Percentiles rank a stretch among this genome's conserved stretches.
Conservation (phyloP, 768 basidiomycete genomes). For the Leccinum rimulosum region DNA sequence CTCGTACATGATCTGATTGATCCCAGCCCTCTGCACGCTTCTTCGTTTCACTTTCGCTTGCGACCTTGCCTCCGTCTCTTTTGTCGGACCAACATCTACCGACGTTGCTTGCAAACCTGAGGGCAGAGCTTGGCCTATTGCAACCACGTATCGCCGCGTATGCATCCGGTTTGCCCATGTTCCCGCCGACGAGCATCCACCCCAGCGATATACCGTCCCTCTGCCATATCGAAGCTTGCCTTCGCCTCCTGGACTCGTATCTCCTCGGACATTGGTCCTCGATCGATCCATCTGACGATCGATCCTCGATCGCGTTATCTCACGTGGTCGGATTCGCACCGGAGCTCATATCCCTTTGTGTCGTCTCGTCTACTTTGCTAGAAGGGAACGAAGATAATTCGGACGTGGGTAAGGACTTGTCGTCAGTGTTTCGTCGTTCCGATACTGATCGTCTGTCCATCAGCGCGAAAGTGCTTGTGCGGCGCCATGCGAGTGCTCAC, state of each 20-base stretch:
- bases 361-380: constrained; percentile 43
- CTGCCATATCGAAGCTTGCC: constrained; percentile 50
- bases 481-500: constrained; percentile 65
- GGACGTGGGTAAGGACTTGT: constrained; percentile 18
- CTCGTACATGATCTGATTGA: constrained; percentile 6
- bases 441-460: not conserved
- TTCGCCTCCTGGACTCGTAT: constrained; percentile 61
- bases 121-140: constrained; percentile 39
- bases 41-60: constrained; percentile 50
- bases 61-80: constrained; percentile 44
- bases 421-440: not conserved
- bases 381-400: constrained; percentile 19
- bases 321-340: constrained; percentile 36
- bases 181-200: constrained; percentile 26
- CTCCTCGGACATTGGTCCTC: constrained; percentile 57
- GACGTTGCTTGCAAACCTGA: constrained; percentile 32
- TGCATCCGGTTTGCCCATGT: constrained; percentile 38
- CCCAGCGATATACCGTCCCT: constrained; percentile 35
- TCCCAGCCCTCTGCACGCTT: constrained; percentile 52
- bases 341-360: constrained; percentile 49
- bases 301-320: constrained; percentile 5
- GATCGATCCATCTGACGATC: constrained; percentile 13
- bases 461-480: constrained; percentile 51
- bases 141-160: constrained; percentile 39
- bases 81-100: constrained; percentile 35